Evolutionary conservation across 2,329 filamentous ascomycete species (phyloP).

Genomic region (Pseudogymnoascus sp.): DNA sequence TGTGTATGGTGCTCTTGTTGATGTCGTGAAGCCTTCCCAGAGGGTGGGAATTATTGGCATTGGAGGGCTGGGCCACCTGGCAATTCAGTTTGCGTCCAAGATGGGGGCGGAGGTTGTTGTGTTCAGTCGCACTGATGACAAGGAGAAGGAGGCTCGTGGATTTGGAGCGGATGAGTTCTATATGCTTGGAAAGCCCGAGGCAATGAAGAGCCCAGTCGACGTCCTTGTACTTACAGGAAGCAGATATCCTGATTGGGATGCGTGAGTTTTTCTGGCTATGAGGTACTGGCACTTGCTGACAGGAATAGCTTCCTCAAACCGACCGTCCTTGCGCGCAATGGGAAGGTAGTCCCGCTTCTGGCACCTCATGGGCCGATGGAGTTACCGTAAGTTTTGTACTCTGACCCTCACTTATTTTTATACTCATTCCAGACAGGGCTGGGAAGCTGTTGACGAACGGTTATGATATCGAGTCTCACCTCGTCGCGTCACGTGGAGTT

Average conservation of each 20-base stretch:
- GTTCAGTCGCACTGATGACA: constrained; percentile 50
- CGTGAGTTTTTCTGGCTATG: constrained; percentile 13
- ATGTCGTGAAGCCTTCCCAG: constrained; percentile 20
- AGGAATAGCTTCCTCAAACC: constrained; percentile 15
- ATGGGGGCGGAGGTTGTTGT: constrained; percentile 55
- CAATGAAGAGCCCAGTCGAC: constrained; percentile 18
- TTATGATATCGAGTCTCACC: constrained; percentile 15
- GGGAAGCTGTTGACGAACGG: constrained; percentile 16
- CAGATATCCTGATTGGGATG: constrained; percentile 33
- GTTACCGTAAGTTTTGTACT: constrained; percentile 15
- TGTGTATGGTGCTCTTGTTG: constrained; percentile 28
- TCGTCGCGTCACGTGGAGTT: constrained; percentile 15
- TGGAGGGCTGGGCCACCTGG: constrained; percentile 54
- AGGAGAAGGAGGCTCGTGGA: constrained; percentile 50
- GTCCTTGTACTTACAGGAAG: constrained; percentile 18
- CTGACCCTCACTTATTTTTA: background rate
- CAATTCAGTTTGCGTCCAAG: constrained; percentile 52
- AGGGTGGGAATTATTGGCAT: constrained; percentile 41
- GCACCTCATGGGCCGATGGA: constrained; percentile 14
- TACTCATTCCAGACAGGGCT: background rate
- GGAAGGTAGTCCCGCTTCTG: constrained; percentile 42
- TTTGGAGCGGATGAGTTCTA: constrained; percentile 50
- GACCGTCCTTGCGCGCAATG: constrained; percentile 37
- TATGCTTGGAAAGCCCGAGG: constrained; percentile 16
- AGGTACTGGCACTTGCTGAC: background rate